phyloP scores from a whole-genome alignment of 2,329 filamentous ascomycete genomes.

The Xylaria arbuscula region DNA sequence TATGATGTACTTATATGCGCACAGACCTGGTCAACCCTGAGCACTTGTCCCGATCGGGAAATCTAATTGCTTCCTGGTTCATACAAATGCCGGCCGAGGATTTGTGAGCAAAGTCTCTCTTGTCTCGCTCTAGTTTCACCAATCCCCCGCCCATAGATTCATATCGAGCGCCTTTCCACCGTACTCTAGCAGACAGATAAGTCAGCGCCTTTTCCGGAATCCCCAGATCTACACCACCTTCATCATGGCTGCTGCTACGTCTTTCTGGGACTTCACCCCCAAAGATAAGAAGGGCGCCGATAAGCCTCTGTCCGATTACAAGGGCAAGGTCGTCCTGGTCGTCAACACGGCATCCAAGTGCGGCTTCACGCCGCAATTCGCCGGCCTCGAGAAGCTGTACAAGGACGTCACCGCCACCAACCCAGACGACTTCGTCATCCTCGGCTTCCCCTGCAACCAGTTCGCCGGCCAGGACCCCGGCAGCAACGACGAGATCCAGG shows the following conservation, averaged over 20 bases:
- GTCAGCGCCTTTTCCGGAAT: slow-evolving; percentile 24
- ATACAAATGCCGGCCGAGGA: too few relatives aligned
- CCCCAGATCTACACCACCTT: slow-evolving; percentile 31
- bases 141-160: too few relatives aligned
- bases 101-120: too few relatives aligned
- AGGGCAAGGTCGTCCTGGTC: slow-evolving; percentile 92
- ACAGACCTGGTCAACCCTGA: too few relatives aligned
- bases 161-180: too few relatives aligned
- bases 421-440: slow-evolving; percentile 81
- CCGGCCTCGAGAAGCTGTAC: slow-evolving; percentile 90
- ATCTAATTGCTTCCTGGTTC: too few relatives aligned
- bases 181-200: background rate
- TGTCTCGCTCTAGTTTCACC: too few relatives aligned
- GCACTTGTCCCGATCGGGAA: too few relatives aligned
- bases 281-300: slow-evolving; percentile 82
- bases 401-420: slow-evolving; percentile 76
- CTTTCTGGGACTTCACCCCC: slow-evolving; percentile 86
- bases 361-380: slow-evolving; percentile 97
- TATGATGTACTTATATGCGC: too few relatives aligned
- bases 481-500: slow-evolving; percentile 80
- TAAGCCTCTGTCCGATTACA: slow-evolving; percentile 76
- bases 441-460: slow-evolving; percentile 99
- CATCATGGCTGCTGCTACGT: slow-evolving; percentile 74
- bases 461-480: slow-evolving; percentile 89
- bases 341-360: slow-evolving; percentile 99